phyloP scores from a whole-genome alignment of 2,329 filamentous ascomycete species.

The Paraconiothyrium sp. region DNA sequence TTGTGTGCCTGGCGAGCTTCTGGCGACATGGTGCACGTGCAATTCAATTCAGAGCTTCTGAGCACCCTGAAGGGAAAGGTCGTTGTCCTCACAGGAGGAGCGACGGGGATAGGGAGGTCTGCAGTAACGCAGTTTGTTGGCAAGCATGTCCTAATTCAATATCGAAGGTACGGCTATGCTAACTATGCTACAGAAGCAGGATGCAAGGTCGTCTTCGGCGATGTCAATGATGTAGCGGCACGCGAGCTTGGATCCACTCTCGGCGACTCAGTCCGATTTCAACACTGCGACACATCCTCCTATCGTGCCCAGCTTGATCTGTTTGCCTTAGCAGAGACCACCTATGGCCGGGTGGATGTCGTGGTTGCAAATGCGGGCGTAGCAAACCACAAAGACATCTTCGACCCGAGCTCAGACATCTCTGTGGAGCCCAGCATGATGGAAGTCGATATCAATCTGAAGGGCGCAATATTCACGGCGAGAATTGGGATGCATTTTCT shows the following conservation, averaged over 20 bases:
- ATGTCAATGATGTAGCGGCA: slow-evolving; percentile 27
- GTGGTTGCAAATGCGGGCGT: slow-evolving; percentile 32
- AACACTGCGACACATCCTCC: slow-evolving; percentile 30
- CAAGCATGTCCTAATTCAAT: slow-evolving; percentile 7
- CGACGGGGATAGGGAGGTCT: slow-evolving; percentile 31
- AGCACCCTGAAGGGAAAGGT: slow-evolving; percentile 27
- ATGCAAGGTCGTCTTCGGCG: slow-evolving; percentile 33
- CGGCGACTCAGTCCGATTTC: slow-evolving; percentile 23
- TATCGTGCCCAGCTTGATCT: slow-evolving; percentile 27
- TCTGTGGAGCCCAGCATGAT: slow-evolving; percentile 28
- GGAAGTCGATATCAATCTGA: slow-evolving; percentile 34
- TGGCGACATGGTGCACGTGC: slow-evolving; percentile 28
- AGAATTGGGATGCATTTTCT: slow-evolving; percentile 36
- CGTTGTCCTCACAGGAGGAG: slow-evolving; percentile 34
- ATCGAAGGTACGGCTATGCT: neutral
- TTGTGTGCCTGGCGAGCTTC: neutral
- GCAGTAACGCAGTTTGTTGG: slow-evolving; percentile 31
- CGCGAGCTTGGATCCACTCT: slow-evolving; percentile 21
- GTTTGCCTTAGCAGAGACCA: slow-evolving; percentile 24
- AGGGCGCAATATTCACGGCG: slow-evolving; percentile 30
- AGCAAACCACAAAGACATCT: slow-evolving; percentile 29
- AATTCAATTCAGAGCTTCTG: slow-evolving; percentile 28
- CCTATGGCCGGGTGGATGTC: slow-evolving; percentile 25
- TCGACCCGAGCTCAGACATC: slow-evolving; percentile 24
- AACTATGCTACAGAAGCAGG: slow-evolving; percentile 25